Conservation (phyloP, 805 yeast species). For the Tetrapisispora phaffii region DNA sequence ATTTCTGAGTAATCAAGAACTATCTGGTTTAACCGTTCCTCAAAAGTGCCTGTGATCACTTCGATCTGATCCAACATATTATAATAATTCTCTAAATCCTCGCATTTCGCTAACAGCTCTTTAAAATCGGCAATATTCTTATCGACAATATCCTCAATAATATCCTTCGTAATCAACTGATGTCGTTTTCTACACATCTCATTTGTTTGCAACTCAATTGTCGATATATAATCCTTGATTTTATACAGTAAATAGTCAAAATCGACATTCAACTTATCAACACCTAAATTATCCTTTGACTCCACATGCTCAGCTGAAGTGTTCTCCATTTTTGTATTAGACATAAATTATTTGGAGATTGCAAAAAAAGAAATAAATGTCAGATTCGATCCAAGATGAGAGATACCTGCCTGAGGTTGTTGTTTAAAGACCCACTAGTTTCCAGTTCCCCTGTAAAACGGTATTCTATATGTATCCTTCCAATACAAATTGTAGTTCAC, state of each 20-base stretch:
- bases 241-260: conserved; percentile 58
- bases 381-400: too few relatives aligned
- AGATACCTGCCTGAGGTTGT: too few relatives aligned
- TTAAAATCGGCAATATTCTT: conserved; percentile 34
- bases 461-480: too few relatives aligned
- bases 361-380: too few relatives aligned
- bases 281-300: conserved; percentile 48
- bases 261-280: conserved; percentile 47
- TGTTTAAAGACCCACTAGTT: too few relatives aligned
- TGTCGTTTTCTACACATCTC: conserved; percentile 20
- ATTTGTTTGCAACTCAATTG: conserved; percentile 37
- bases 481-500: too few relatives aligned
- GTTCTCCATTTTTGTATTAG: not conserved
- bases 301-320: not conserved
- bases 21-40: conserved; percentile 22
- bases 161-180: conserved; percentile 18
- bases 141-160: conserved; percentile 29
- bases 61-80: conserved; percentile 44
- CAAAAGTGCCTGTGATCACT: conserved; percentile 33
- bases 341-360: too few relatives aligned
- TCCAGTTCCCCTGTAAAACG: too few relatives aligned
- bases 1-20: not conserved
- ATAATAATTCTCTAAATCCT: conserved; percentile 42
- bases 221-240: conserved; percentile 46
- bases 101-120: conserved; percentile 35